phyloP scores from a whole-genome alignment of 768 basidiomycete species.

The Russula olivacea region DNA sequence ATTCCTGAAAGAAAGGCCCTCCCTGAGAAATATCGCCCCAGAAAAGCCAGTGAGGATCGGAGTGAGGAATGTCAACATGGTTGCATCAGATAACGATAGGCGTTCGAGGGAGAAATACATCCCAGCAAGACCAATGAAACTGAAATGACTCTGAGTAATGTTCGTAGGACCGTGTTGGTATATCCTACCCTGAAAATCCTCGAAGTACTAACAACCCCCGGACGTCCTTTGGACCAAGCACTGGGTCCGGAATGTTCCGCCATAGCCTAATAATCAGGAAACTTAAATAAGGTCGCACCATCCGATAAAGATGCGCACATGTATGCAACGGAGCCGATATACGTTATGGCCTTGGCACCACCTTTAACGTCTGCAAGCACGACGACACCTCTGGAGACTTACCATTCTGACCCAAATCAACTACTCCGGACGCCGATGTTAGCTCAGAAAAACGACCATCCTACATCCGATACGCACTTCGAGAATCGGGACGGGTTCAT shows the following conservation, averaged over 20 bases:
- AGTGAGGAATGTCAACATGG: conserved; percentile 66
- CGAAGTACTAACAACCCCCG: conserved; percentile 50
- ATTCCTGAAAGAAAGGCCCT: conserved; percentile 50
- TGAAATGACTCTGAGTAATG: conserved; percentile 27
- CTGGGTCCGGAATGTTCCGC: conserved; percentile 47
- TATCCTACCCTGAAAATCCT: conserved; percentile 52
- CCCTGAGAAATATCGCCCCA: conserved; percentile 57
- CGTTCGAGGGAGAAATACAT: conserved; percentile 66
- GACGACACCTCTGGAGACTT: conserved; percentile 13
- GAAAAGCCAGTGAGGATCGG: conserved; percentile 61
- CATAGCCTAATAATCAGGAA: conserved; percentile 33
- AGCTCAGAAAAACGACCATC: neutral
- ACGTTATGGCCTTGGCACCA: conserved; percentile 44
- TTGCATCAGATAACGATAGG: conserved; percentile 72
- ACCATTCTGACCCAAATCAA: conserved; percentile 58
- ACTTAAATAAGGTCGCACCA: neutral
- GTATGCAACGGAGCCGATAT: conserved; percentile 44
- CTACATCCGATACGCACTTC: conserved; percentile 37
- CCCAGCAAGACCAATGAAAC: conserved; percentile 67
- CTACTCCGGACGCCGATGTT: conserved; percentile 28
- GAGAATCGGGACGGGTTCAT: conserved; percentile 51
- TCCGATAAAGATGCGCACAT: conserved; percentile 33
- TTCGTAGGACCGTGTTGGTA: neutral
- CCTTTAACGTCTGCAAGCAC: conserved; percentile 11
- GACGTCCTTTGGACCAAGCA: conserved; percentile 65